Percentiles rank a stretch among this genome's conserved stretches.
These are phyloP conservation scores for Gracilariopsis chorda DNA, from an alignment of 23 red algal genomes.

Conservation along the genomic window DNA sequence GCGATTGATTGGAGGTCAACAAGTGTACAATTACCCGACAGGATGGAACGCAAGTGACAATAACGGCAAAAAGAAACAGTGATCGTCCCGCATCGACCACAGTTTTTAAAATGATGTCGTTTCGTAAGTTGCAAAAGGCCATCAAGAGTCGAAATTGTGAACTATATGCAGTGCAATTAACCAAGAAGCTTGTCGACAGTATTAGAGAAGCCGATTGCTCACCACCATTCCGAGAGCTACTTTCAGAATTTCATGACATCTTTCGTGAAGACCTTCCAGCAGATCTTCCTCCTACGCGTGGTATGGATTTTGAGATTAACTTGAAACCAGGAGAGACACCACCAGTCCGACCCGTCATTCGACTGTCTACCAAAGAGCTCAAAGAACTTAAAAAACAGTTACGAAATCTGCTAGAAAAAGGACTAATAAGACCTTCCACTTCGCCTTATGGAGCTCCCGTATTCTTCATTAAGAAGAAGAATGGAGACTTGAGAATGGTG, in stretches of 20 bases:
- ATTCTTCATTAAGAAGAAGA: slow-evolving; percentile 10
- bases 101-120: slow-evolving; percentile 23
- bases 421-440: slow-evolving; percentile 11
- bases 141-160: no score
- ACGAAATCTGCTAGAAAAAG: neutral
- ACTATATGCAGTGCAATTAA: no score
- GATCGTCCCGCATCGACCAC: no score
- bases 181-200: no score
- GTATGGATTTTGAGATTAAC: neutral
- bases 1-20: neutral
- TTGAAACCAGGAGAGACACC: neutral
- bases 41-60: slow-evolving; percentile 7
- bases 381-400: neutral
- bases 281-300: neutral
- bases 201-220: no score
- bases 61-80: neutral
- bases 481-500: neutral
- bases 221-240: neutral
- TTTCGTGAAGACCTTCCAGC: neutral
- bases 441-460: neutral
- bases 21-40: neutral
- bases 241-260: neutral
- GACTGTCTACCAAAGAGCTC: neutral
- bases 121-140: neutral
- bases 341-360: neutral